Percentiles rank a stretch among this genome's conserved stretches.
These are phyloP conservation scores for Leishmania aethiopica DNA, from an alignment of 208 protist genomes.

Conservation along the genomic window DNA sequence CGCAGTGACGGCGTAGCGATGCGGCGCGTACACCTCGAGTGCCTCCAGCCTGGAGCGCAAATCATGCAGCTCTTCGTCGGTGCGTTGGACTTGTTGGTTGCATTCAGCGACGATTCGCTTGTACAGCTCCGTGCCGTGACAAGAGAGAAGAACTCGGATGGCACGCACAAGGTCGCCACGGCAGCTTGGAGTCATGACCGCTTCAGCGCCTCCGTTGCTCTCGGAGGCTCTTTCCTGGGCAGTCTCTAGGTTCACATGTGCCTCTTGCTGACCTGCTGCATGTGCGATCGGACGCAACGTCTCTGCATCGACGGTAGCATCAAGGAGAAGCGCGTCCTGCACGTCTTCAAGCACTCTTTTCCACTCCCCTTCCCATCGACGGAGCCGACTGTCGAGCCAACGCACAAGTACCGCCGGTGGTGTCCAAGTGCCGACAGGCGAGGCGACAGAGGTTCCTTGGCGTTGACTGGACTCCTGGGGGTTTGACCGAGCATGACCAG, in stretches of 20 bases:
- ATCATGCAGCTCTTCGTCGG: conserved; percentile 23
- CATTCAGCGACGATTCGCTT: neutral
- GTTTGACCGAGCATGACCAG: neutral
- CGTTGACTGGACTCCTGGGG: neutral
- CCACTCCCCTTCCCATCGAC: conserved; percentile 14
- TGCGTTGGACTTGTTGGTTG: neutral
- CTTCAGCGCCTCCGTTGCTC: neutral
- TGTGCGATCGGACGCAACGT: neutral
- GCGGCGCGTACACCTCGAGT: conserved; percentile 20
- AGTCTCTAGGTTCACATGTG: neutral
- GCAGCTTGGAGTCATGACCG: neutral
- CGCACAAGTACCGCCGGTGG: conserved; percentile 14
- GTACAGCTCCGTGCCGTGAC: neutral
- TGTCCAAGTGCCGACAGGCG: neutral
- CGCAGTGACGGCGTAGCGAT: conserved; percentile 47
- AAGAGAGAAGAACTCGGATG: neutral
- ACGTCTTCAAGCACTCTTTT: conserved; percentile 19
- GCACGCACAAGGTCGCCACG: neutral
- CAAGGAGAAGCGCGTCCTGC: conserved; percentile 6
- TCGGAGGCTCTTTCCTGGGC: neutral
- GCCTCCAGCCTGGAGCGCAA: conserved; percentile 49
- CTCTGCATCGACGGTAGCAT: neutral
- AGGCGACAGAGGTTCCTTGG: neutral
- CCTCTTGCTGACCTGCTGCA: neutral
- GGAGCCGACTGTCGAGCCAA: conserved; percentile 14